Evolutionary conservation across 1,139 yeast species (phyloP), one percentile per base, ranked within the genome.

Genomic region (Saccharomycopsis hybrid): DNA sequence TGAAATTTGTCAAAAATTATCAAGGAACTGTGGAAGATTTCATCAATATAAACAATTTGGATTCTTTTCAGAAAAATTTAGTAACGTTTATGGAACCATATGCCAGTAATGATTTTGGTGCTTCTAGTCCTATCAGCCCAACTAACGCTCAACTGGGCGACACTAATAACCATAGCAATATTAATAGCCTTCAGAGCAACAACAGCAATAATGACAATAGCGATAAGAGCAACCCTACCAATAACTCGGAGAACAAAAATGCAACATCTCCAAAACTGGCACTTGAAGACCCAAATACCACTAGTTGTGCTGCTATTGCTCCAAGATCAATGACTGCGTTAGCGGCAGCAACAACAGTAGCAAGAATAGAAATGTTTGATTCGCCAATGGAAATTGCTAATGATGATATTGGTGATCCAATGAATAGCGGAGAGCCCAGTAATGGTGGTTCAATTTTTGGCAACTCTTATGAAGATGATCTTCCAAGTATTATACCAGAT

Each of bases 281-380:
- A n/a, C n/a, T n/a, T n/a, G n/a, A n/a, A n/a, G n/a, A n/a, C n/a
- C n/a, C n/a, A n/a, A n/a, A 7, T 31, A 31, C 36, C 18, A 33
- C 31, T 9, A 47, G 66, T 4, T 65, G 70, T 54, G 59, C 68
- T 0, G 69, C 66, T 49, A 61, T 67, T 43, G 69, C 70, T 0
- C 70, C 71, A 49, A 58, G 68, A 51, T 60, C 67, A 8, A 62
- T 65, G 58, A 58, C 66, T 40, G 62, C 66, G 1, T 49, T 58
- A 18, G 60, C 63, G 13, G 62, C 61, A 8, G 39, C 39, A 5
- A 36, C 39, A 5, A 36, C 39, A 8, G 18, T 36, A 5, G 18
- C 39, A 9, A 36, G 13, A n/a, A 36, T 36, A 8, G 39, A 24
- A 36, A n/a, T 36, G 18, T 36, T 36, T 36, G n/a, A n/a, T n/a